Evolutionary conservation across 2,329 filamentous ascomycete genomes (phyloP), one percentile per base, ranked within the genome.

Genomic region (Fusarium miscanthi): DNA sequence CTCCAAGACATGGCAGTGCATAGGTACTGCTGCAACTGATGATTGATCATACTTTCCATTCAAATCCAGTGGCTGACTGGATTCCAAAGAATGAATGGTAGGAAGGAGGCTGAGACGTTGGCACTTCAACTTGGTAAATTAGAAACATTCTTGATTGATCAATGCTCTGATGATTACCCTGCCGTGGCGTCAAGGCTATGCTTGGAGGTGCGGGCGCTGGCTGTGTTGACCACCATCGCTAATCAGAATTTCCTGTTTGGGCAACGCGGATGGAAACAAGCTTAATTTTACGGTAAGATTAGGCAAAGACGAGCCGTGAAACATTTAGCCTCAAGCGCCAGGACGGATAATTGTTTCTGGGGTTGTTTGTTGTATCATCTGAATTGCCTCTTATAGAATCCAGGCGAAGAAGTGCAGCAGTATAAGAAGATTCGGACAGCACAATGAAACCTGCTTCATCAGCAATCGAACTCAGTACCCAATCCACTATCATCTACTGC

Each of bases 211-310:
- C 53, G 40, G 40, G 40, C 40, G 53, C n/a, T 21, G n/a, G 17
- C 13, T 17, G n/a, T 0, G 23, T 56, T 33, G 30, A 25, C 19
- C 17, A 27, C 8, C 14, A 14, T n/a, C 19, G 30, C n/a, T 58
- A 58, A 58, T 58, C 54, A 58, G 4, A n/a, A 58, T 58, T 58
- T 27, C 54, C 54, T 8, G 1, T 58, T 58, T 30, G 2, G 54
- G 54, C 6, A 58, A 35, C n/a, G 23, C 23, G 31, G 14, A 49
- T 49, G 14, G 19, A 23, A 58, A 46, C 54, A 49, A 58, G 41
- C 54, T 35, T 49, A 58, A 58, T 57, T 57, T 53, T 57, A 48
- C 6, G n/a, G 52, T 43, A 31, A 31, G 23, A 23, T 43, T 43
- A 43, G 6, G 21, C 25, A 56, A 56, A 42, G 49, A 3, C 49